Evolutionary conservation across 805 yeast species (phyloP), one percentile per base, ranked within the genome.

Genomic region (Saturnispora quitensis): DNA sequence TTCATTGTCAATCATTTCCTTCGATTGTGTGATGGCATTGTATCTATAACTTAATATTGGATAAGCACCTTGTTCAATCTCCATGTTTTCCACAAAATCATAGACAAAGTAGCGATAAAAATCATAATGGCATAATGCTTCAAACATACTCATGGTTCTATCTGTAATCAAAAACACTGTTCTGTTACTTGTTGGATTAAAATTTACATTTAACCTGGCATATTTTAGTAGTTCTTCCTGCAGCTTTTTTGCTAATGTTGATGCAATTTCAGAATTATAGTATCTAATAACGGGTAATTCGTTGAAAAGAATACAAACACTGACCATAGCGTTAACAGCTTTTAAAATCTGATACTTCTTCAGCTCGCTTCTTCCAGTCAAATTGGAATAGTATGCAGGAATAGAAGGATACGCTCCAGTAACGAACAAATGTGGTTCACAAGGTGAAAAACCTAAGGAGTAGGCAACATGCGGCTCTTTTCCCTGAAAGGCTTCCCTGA

Each of bases 21-120:
- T 66, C 0, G 66, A 62, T 45, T 58, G 53, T 1, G 48, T 50
- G 13, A 43, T n/a, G 31, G 62, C 60, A 22, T 56, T 50, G 45
- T 65, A 65, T 20, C 59, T 58, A 48, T 64, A 65, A 6, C 56
- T 58, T 45, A 53, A 62, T 5, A 56, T 56, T 35, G 62, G 61
- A 20, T 62, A 60, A 1, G 64, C 63, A 24, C 64, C 55, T 43
- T 55, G 49, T 25, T 58, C 59, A 18, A 56, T 56, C 43, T 59
- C 58, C 45, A 65, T 58, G 17, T 58, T 58, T 34, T 60, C 63
- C 58, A 66, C 57, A 27, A 84, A 68, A 65, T 91, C 99, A 70
- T 84, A 84, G 18, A 90, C 85, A 86, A 90, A 82, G 4, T 97
- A 90, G 68, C 91, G 95, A 67, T 90, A 93, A 24, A 84, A 79